Evolutionary conservation across 106 monocot genomes (phyloP).

Genomic region (Hemerocallis citrina): DNA sequence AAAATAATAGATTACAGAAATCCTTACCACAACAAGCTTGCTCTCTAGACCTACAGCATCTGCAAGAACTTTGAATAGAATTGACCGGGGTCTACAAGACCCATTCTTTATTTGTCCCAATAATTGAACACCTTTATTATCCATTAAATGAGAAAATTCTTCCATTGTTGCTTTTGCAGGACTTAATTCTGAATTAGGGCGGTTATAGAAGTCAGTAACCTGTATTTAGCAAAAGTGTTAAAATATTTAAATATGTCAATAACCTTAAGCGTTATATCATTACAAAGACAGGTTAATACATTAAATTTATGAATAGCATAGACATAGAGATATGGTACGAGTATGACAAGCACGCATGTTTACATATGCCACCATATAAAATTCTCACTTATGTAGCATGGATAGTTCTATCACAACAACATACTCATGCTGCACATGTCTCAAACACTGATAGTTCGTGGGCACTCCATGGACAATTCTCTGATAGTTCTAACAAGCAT

Average conservation of each 20-base stretch:
- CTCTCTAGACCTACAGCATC: constrained; percentile 89
- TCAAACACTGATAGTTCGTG: no score
- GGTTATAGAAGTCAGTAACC: constrained; percentile 89
- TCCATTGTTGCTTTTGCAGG: constrained; percentile 60
- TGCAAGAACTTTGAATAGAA: constrained; percentile 93
- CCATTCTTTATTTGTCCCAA: constrained; percentile 86
- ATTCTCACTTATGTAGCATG: constrained; percentile 3
- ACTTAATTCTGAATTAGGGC: constrained; percentile 53
- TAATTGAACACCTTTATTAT: constrained; percentile 64
- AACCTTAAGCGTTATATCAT: neutral
- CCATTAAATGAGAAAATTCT: constrained; percentile 44
- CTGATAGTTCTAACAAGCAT: no score
- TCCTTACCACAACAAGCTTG: constrained; percentile 77
- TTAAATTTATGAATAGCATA: neutral
- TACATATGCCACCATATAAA: neutral
- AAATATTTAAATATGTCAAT: neutral
- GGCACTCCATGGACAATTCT: no score
- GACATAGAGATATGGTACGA: neutral
- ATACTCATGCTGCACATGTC: no score
- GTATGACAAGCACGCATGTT: neutral
- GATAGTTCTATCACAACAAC: no score
- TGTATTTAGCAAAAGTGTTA: constrained; percentile 9
- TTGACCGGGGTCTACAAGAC: constrained; percentile 84
- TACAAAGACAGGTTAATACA: neutral
- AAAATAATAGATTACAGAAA: no score